Evolutionary conservation across 2,329 filamentous ascomycete species (phyloP).

Genomic region (Sporothrix dimorphospora): DNA sequence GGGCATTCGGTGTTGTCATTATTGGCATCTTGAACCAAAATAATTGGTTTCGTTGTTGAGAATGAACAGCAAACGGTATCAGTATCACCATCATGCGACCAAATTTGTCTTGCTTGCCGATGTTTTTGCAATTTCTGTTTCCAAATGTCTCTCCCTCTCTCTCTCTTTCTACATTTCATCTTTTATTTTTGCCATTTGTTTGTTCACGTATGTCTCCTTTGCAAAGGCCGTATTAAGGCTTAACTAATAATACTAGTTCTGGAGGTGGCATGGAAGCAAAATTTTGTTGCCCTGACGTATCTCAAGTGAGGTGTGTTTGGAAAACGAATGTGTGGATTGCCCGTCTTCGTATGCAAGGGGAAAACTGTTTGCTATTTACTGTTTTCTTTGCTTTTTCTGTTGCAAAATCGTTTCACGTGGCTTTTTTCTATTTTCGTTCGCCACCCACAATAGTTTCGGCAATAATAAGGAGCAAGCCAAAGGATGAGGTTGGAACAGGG

Average conservation of each 20-base stretch:
- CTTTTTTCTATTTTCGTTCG: slow-evolving; percentile 8
- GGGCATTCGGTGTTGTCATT: slow-evolving; percentile 2
- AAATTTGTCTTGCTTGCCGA: slow-evolving; percentile 14
- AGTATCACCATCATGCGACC: slow-evolving; percentile 9
- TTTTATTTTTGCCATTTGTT: background rate
- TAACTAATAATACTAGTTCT: background rate
- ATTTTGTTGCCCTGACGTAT: background rate
- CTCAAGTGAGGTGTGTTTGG: slow-evolving; percentile 21
- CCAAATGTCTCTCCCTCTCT: background rate
- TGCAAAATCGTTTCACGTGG: background rate
- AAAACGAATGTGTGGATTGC: background rate
- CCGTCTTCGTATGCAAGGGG: background rate
- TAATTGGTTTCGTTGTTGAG: slow-evolving; percentile 5
- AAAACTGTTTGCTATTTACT: background rate
- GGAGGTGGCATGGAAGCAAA: background rate
- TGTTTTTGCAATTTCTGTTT: background rate
- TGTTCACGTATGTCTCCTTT: background rate
- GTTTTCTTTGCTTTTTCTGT: background rate
- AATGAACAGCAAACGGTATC: slow-evolving; percentile 20
- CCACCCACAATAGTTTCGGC: background rate
- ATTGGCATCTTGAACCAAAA: slow-evolving; percentile 19
- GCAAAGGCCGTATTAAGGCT: background rate
- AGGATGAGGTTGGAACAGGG: background rate
- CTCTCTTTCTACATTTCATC: background rate
- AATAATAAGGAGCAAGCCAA: background rate